These are phyloP conservation scores for Pseudocercospora musae DNA, from an alignment of 2,329 filamentous ascomycete species.

Conservation along the genomic window DNA sequence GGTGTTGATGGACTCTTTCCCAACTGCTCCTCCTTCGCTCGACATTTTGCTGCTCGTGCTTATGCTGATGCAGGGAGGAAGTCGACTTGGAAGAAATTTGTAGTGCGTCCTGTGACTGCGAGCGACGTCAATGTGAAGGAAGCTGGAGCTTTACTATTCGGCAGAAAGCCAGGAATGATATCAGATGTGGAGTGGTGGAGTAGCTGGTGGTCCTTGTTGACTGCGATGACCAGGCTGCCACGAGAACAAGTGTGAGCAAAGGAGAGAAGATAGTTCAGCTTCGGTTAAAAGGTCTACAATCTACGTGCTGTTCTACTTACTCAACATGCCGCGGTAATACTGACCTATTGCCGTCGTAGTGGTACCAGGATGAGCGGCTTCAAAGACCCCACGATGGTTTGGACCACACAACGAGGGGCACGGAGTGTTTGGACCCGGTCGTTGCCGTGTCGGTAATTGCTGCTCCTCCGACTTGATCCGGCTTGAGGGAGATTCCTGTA, in stretches of 20 bases:
- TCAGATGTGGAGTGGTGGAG: conserved; percentile 28
- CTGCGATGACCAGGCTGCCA: neutral
- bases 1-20: conserved; percentile 81
- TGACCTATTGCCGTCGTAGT: conserved; percentile 8
- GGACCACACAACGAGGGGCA: neutral
- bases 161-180: conserved; percentile 24
- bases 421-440: neutral
- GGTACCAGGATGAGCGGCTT: conserved; percentile 10
- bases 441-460: neutral
- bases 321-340: conserved; percentile 21
- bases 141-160: conserved; percentile 3
- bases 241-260: conserved; percentile 2
- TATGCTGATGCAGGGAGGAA: neutral
- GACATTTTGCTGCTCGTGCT: conserved; percentile 1
- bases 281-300: conserved; percentile 19
- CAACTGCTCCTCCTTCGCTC: conserved; percentile 19
- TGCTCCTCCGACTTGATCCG: neutral
- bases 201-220: conserved; percentile 4
- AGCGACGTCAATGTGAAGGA: conserved; percentile 7
- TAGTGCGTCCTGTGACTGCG: neutral
- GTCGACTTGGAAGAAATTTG: neutral
- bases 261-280: conserved; percentile 4
- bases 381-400: conserved; percentile 1
- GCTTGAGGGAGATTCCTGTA: neutral
- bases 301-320: conserved; percentile 3